phyloP scores from a whole-genome alignment of 768 basidiomycete genomes.

The Kwoniella heveanensis region DNA sequence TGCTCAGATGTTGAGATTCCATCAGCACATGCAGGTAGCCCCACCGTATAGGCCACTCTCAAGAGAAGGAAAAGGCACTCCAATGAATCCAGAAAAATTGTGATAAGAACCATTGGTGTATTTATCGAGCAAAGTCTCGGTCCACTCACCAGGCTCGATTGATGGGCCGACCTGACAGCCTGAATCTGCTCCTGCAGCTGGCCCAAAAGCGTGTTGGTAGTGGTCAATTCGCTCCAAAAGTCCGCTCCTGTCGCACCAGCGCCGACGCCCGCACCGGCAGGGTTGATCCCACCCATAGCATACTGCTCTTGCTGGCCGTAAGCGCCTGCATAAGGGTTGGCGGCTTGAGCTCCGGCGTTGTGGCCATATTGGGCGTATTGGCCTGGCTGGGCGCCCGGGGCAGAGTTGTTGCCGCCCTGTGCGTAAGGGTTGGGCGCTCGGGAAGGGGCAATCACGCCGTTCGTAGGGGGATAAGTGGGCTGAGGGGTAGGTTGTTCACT shows the following conservation, averaged over 20 bases:
- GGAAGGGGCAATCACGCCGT: constrained; percentile 43
- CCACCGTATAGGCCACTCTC: neutral
- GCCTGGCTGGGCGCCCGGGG: constrained; percentile 28
- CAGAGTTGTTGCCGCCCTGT: constrained; percentile 33
- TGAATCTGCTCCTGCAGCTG: constrained; percentile 54
- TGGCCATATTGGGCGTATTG: constrained; percentile 24
- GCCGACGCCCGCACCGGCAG: constrained; percentile 7
- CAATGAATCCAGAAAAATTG: neutral
- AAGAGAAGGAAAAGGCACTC: neutral
- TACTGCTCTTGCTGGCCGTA: constrained; percentile 55
- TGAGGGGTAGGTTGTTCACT: constrained; percentile 46
- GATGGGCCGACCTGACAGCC: constrained; percentile 51
- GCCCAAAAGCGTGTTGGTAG: constrained; percentile 40
- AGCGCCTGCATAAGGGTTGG: constrained; percentile 37
- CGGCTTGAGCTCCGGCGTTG: constrained; percentile 22
- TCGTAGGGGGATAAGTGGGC: constrained; percentile 47
- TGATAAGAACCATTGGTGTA: too few species aligned
- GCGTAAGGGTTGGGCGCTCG: constrained; percentile 47
- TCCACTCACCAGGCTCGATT: constrained; percentile 48
- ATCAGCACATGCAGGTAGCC: too few species aligned
- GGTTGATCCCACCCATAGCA: constrained; percentile 35
- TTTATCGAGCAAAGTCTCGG: too few species aligned
- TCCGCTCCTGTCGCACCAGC: constrained; percentile 30
- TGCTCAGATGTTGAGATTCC: constrained; percentile 57
- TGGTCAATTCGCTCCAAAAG: constrained; percentile 50